Percentiles rank a stretch among this genome's conserved stretches.
Conservation (phyloP, 2,329 filamentous ascomycete genomes). For the Ilyonectria mors-panacis region DNA sequence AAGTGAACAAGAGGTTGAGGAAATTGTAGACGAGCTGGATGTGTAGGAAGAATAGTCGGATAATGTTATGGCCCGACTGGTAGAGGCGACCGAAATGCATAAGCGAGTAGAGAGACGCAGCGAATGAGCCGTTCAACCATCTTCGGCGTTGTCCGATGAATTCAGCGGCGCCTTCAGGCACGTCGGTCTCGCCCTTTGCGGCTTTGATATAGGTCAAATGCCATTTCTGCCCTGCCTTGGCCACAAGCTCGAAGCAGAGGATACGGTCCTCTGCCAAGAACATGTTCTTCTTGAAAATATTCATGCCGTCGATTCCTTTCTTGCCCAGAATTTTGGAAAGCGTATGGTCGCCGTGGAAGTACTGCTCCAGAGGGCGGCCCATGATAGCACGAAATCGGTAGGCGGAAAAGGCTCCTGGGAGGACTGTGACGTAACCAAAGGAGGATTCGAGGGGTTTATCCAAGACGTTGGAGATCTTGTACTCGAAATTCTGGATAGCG, state of each 20-base stretch:
- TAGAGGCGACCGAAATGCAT: constrained; percentile 12
- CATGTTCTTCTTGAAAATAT: constrained; percentile 22
- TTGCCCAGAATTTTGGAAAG: constrained; percentile 15
- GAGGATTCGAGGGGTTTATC: constrained; percentile 16
- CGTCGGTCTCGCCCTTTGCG: constrained; percentile 20
- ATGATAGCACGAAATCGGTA: constrained; percentile 18
- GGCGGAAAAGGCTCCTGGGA: constrained; percentile 19
- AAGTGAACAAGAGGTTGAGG: constrained; percentile 20
- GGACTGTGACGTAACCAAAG: constrained; percentile 12
- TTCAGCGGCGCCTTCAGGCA: constrained; percentile 6
- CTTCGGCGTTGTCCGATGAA: constrained; percentile 13
- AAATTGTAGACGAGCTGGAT: constrained; percentile 25
- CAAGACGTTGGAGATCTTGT: constrained; percentile 17
- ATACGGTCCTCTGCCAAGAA: constrained; percentile 20
- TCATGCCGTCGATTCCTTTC: constrained; percentile 24
- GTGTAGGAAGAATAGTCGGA: neutral
- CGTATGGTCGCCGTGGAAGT: constrained; percentile 19
- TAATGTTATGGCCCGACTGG: neutral
- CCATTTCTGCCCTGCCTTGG: constrained; percentile 12
- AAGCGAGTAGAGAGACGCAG: constrained; percentile 5
- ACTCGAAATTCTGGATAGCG: constrained; percentile 22
- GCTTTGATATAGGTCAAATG: constrained; percentile 15
- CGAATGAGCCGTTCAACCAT: constrained; percentile 24
- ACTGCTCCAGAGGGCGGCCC: constrained; percentile 13
- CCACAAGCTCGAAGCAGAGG: constrained; percentile 15